Evolutionary conservation across 2,329 filamentous ascomycete genomes (phyloP), one percentile per base, ranked within the genome.

Genomic region (Sporothrix brasiliensis): DNA sequence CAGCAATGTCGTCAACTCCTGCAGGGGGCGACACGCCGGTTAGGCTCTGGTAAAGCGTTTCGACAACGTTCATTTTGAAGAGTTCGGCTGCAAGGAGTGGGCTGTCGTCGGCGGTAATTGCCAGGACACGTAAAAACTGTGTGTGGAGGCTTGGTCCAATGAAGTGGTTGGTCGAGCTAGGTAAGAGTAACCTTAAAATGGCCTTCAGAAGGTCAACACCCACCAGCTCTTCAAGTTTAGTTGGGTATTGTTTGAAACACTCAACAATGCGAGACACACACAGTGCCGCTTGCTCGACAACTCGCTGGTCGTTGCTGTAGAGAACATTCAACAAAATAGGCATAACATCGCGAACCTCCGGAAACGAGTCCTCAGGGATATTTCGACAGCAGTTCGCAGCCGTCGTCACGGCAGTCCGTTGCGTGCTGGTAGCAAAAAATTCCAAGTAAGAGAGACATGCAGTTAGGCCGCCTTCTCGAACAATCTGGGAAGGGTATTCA

Each of bases 311-410:
- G 79, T 87, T 97, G 82, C 94, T 98, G 70, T 88, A 88, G 52
- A 99, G 84, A 16, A 98, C 95, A 76, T 93, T 93, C 71, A 97
- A 88, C 44, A 99, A 85, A 34, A 93, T 97, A 7, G 94, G 94
- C 95, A 99, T 99, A 54, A 97, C 95, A 79, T 97, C 94, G 77
- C 90, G 89, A 65, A 99, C 92, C 11, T 96, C 94, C 0, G 89
- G 84, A 77, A 99, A 99, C 0, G 93, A 96, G 76, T 98, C 95
- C 75, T 94, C 91, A 1, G 94, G 92, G 21, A 99, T 95, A 77
- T 97, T 97, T 73, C 95, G 92, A 79, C 96, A 99, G 82, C 95
- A 99, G 78, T 99, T 99, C 70, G 95, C 96, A 11, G 96, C 95
- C 14, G 94, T 99, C 3, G 94, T 98, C 9, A 99, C 95, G 7